A percentile compares a stretch with the other conserved stretches of the same genome.
Evolutionary conservation across 495 filamentous ascomycete species (phyloP).

Genomic region (Geoglossum glabrum): DNA sequence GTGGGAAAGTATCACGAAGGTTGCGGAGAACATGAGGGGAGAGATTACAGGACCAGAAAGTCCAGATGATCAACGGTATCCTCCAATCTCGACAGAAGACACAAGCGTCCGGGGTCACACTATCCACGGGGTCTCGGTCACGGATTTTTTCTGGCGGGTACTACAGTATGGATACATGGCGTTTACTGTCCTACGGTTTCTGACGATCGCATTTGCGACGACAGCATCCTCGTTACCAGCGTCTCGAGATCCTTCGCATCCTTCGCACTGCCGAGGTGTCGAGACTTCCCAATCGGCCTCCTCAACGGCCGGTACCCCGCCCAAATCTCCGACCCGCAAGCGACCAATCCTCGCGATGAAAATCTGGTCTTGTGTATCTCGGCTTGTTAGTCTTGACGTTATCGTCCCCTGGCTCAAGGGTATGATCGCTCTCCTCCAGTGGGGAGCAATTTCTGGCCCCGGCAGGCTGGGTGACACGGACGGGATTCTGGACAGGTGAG

Average conservation of each 20-base stretch:
- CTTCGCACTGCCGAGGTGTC: neutral
- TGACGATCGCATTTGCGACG: constrained; percentile 29
- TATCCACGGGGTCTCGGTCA: constrained; percentile 13
- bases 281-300: neutral
- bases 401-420: constrained; percentile 80
- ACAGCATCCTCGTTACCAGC: constrained; percentile 30
- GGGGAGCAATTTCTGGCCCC: constrained; percentile 47
- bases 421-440: constrained; percentile 48
- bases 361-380: constrained; percentile 46
- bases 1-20: constrained; percentile 57
- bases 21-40: constrained; percentile 14
- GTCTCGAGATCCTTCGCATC: constrained; percentile 17
- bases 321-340: constrained; percentile 20
- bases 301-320: constrained; percentile 2
- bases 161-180: constrained; percentile 49
- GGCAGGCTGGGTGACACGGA: constrained; percentile 52
- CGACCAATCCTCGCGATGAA: constrained; percentile 57
- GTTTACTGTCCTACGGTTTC: constrained; percentile 41
- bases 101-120: neutral
- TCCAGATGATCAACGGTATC: neutral
- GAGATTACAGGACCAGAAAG: neutral
- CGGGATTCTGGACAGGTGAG: constrained; percentile 80
- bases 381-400: constrained; percentile 44
- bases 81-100: neutral
- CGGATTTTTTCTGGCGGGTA: constrained; percentile 41